These are phyloP conservation scores for Boletus vermiculosoides DNA, from an alignment of 768 basidiomycete species.

Conservation along the genomic window DNA sequence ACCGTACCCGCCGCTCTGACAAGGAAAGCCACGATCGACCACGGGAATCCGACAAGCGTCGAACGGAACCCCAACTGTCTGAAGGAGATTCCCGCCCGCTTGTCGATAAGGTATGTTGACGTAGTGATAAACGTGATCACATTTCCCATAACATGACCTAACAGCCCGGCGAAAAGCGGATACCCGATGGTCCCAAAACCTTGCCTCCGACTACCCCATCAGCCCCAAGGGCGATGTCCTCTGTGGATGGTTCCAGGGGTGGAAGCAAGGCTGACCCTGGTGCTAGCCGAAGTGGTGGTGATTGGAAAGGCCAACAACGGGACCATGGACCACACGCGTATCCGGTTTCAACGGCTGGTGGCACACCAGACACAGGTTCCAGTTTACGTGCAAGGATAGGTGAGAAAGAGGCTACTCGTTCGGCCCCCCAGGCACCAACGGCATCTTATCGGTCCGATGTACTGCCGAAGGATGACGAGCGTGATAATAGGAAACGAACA, in stretches of 20 bases:
- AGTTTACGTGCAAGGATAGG: slow-evolving; percentile 59
- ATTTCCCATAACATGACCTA: slow-evolving; percentile 6
- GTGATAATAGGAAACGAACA: slow-evolving; percentile 67
- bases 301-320: slow-evolving; percentile 46
- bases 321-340: slow-evolving; percentile 31
- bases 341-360: slow-evolving; percentile 18
- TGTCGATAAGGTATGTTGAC: slow-evolving; percentile 59
- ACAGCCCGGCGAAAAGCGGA: slow-evolving; percentile 54
- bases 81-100: slow-evolving; percentile 50
- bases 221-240: slow-evolving; percentile 70
- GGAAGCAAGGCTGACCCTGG: slow-evolving; percentile 39
- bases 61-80: slow-evolving; percentile 57
- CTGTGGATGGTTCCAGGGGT: slow-evolving; percentile 41
- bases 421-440: slow-evolving; percentile 41
- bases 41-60: slow-evolving; percentile 66
- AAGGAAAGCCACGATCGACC: slow-evolving; percentile 67
- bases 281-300: slow-evolving; percentile 42
- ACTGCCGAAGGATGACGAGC: slow-evolving; percentile 58
- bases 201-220: slow-evolving; percentile 62
- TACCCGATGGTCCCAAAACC: slow-evolving; percentile 53
- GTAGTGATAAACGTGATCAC: background rate
- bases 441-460: slow-evolving; percentile 46
- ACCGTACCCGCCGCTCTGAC: slow-evolving; percentile 65
- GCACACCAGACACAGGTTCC: slow-evolving; percentile 25
- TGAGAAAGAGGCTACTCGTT: slow-evolving; percentile 51